phyloP scores from a whole-genome alignment of 1,284 basidiomycete species.

The Heterobasidion parviporum region DNA sequence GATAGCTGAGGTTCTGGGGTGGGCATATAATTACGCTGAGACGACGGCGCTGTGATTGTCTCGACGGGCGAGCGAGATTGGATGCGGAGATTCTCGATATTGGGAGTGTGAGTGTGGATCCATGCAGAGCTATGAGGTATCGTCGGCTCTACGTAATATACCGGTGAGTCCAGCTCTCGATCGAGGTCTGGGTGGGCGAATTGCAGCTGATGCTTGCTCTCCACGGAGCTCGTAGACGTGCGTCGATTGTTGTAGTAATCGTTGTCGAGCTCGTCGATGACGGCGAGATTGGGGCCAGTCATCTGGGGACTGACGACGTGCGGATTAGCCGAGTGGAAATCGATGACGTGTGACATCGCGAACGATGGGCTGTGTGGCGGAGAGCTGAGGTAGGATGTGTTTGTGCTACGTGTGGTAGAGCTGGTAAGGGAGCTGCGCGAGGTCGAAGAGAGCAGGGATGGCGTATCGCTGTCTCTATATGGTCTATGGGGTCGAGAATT shows the following conservation, averaged over 20 bases:
- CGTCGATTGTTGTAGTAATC: neutral
- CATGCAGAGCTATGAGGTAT: neutral
- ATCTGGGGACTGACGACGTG: neutral
- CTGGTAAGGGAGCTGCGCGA: constrained; percentile 32
- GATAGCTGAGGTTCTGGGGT: neutral
- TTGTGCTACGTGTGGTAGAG: constrained; percentile 22
- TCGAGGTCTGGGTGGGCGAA: neutral
- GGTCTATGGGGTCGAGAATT: neutral
- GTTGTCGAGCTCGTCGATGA: constrained; percentile 6
- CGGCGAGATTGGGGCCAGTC: neutral
- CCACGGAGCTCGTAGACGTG: constrained; percentile 1
- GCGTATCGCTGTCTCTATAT: constrained; percentile 16
- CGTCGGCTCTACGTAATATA: no score
- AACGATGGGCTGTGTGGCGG: constrained; percentile 28
- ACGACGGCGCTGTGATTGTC: neutral
- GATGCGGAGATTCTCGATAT: neutral
- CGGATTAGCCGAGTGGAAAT: neutral
- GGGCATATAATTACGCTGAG: neutral
- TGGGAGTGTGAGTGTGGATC: neutral
- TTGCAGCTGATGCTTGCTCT: neutral
- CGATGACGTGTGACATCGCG: constrained; percentile 5
- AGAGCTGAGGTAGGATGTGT: constrained; percentile 21
- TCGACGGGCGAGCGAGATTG: neutral
- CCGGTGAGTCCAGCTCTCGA: neutral
- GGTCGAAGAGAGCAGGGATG: constrained; percentile 33